phyloP scores from a whole-genome alignment of 192 early-diverging fungal genomes.

The Dissophora ornata region DNA sequence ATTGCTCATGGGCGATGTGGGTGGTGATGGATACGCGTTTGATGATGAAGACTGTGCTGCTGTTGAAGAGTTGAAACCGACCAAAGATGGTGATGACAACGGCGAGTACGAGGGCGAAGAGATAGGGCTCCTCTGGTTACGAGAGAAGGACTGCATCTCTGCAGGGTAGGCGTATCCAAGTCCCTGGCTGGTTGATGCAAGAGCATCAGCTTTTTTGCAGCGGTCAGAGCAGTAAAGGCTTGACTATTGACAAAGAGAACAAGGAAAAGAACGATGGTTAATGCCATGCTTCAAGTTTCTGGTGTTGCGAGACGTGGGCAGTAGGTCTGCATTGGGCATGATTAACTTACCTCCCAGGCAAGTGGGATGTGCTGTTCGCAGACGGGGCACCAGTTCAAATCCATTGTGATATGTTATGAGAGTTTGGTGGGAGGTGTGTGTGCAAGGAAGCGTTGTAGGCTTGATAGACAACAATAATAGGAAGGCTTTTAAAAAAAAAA shows the following conservation, averaged over 20 bases:
- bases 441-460: background rate
- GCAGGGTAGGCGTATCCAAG: slow-evolving; percentile 7
- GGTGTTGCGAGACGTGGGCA: no score
- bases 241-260: slow-evolving; percentile 8
- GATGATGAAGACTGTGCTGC: background rate
- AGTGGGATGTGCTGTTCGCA: slow-evolving; percentile 56
- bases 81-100: slow-evolving; percentile 36
- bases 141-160: slow-evolving; percentile 33
- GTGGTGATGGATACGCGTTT: slow-evolving; percentile 33
- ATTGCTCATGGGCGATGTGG: slow-evolving; percentile 46
- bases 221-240: slow-evolving; percentile 55
- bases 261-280: background rate
- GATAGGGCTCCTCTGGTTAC: slow-evolving; percentile 14
- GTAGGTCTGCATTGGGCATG: no score
- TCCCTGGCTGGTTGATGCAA: slow-evolving; percentile 9
- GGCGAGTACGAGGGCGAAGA: slow-evolving; percentile 27
- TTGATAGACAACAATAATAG: background rate
- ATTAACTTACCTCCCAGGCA: slow-evolving; percentile 55
- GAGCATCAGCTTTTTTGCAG: slow-evolving; percentile 49
- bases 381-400: slow-evolving; percentile 57
- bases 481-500: slow-evolving; percentile 9
- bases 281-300: background rate
- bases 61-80: slow-evolving; percentile 10
- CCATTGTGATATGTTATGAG: slow-evolving; percentile 17
- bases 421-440: slow-evolving; percentile 4